Base-by-base conservation (phyloP, 495 filamentous ascomycete species). In the Alectoria sarmentosa region DNA sequence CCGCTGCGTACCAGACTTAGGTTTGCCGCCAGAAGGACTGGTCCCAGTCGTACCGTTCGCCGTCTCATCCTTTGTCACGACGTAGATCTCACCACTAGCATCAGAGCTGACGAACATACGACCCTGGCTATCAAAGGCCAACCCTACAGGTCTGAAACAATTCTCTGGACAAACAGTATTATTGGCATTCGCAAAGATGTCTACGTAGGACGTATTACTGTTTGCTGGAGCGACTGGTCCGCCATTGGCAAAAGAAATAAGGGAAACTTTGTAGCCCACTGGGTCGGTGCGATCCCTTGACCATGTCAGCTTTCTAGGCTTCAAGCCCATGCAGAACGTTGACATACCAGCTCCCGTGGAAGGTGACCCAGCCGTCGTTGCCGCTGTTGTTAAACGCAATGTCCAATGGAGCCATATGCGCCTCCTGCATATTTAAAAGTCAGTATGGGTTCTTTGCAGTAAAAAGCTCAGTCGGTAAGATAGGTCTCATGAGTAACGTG, bases 351-450 rank as follows among this genome's bases (percentile, higher is more conserved):
- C 77, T 79, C 1, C 83, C 84, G 55, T 83, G 82, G 62, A 86
- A 86, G 0, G 76, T 71, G 17, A 86, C 69, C 70, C 74, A 85
- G 10, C 78, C 81, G 46, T 71, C 69, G 4, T 58, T 67, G 4
- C 76, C 81, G 42, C 49, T 67, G 55, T 71, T 70, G 14, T 77
- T 70, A 64, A 88, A 87, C 49, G 80, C 82, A 65, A 87, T 81
- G 65, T 86, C 85, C 5, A 87, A 72, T 0, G 86, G 86, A 0
- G 85, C 86, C 55, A 75, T 80, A 65, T 89, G 86, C 0, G 85
- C 83, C 34, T 77, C 70, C n/a, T n/a, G n/a, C n/a, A n/a, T n/a
- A n/a, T n/a, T n/a, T n/a, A n/a, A n/a, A n/a, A n/a, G n/a, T n/a
- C n/a, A n/a, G n/a, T n/a, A n/a, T n/a, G n/a, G n/a, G n/a, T n/a